Conservation (phyloP, 352 stramenopile genomes). For the Pythium brachiatum region DNA sequence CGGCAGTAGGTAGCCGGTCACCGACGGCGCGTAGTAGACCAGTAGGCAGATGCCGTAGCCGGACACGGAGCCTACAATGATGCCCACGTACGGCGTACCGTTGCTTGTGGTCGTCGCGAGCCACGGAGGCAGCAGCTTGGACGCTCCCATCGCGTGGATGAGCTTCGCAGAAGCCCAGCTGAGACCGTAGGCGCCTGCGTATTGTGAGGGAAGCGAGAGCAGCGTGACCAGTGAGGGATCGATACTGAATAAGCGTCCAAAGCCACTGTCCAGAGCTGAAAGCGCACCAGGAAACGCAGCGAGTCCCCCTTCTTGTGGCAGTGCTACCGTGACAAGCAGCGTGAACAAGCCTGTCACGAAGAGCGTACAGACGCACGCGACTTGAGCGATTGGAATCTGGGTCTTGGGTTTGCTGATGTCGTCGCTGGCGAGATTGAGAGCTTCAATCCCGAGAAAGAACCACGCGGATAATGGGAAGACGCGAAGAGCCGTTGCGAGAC, state of each 20-base stretch:
- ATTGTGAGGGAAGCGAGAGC: slow-evolving; percentile 8
- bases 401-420: slow-evolving; percentile 3
- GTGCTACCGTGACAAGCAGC: background rate
- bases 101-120: slow-evolving; percentile 16
- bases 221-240: slow-evolving; percentile 3
- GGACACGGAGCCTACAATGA: background rate
- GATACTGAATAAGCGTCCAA: slow-evolving; percentile 4
- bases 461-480: slow-evolving; percentile 13
- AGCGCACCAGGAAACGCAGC: background rate
- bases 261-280: slow-evolving; percentile 4
- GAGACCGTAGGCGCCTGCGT: slow-evolving; percentile 5
- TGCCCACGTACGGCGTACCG: slow-evolving; percentile 5
- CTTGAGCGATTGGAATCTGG: slow-evolving; percentile 7
- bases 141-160: slow-evolving; percentile 5
- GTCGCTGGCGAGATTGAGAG: slow-evolving; percentile 9
- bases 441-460: slow-evolving; percentile 15
- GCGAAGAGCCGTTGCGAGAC: background rate
- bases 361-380: background rate
- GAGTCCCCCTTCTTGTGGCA: background rate
- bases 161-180: slow-evolving; percentile 5
- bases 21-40: slow-evolving; percentile 1
- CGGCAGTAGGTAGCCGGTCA: slow-evolving; percentile 15
- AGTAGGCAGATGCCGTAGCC: slow-evolving; percentile 20
- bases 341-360: slow-evolving; percentile 1
- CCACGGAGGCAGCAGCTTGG: slow-evolving; percentile 10